Evolutionary conservation across 345 rosid species (phyloP), one percentile per base, ranked within the genome.

Genomic region (Rhizophora apiculata): DNA sequence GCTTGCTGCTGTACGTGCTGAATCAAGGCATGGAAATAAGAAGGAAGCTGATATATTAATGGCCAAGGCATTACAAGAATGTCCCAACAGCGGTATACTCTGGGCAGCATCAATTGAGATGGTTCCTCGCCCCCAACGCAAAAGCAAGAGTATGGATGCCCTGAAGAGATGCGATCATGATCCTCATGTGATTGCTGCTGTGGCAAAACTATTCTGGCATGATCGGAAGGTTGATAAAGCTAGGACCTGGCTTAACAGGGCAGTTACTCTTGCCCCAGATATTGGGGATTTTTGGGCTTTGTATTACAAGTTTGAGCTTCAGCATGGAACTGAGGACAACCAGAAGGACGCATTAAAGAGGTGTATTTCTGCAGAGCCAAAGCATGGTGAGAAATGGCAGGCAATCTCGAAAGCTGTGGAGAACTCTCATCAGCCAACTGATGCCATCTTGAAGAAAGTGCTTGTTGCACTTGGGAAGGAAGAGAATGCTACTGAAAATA

Each of bases 1-100:
- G 96, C 88, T 93, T 64, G 98, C 98, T 74, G 93, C 98, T 37
- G 78, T 91, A n/a, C 87, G 88, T 65, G 81, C 87, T 67, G 98
- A 90, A 73, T 81, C 77, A 37, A 87, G 87, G 78, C 96, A 88
- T 56, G 94, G 92, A 52, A 81, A 85, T 78, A 87, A 85, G 75
- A 91, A 74, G 79, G 97, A 93, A 74, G 84, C 96, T 69, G 98
- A 89, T 71, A 84, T 74, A 30, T 71, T 93, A 81, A 90, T 93
- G 97, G 88, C 98, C 7, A 93, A 91, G 87, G 98, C 94, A 52
- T 79, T 93, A 74, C 98, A 91, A 79, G 98, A 81, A 83, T 93
- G 98, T 72, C 96, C 97, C 16, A 85, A 34, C 58, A 93, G 96
- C 79, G 98, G 97, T 65, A 89, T 89, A 60, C 71, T 93, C 59